A percentile compares a stretch with the other conserved stretches of the same genome.
phyloP scores from a whole-genome alignment of 805 yeast species.

The Maudiozyma turicensis region DNA sequence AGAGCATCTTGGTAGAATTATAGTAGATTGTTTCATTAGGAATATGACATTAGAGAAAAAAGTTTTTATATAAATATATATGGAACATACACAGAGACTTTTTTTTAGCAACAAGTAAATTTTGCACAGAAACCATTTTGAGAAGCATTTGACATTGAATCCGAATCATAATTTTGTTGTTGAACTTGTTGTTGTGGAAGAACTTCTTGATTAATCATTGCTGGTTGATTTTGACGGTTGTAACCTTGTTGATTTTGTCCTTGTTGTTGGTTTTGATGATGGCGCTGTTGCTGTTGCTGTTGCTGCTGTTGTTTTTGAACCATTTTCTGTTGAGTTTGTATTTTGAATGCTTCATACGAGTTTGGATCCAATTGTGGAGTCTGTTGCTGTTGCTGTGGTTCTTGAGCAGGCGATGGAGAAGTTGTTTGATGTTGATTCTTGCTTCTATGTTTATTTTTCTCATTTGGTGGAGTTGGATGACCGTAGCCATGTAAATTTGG shows the following conservation, averaged over 20 bases:
- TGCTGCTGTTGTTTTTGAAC: conserved; percentile 24
- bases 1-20: too few species aligned
- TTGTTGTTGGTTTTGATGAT: conserved; percentile 3
- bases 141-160: conserved; percentile 13
- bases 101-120: conserved; percentile 26
- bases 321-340: conserved; percentile 29
- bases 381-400: conserved; percentile 15
- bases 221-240: conserved; percentile 11
- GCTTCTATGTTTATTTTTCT: conserved; percentile 26
- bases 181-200: conserved; percentile 5
- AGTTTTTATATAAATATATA: not conserved
- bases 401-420: conserved; percentile 21
- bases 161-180: conserved; percentile 3
- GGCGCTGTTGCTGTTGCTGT: conserved; percentile 7
- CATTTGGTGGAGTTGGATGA: conserved; percentile 77
- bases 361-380: conserved; percentile 32
- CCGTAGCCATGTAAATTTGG: conserved; percentile 95
- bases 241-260: conserved; percentile 7
- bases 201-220: conserved; percentile 3
- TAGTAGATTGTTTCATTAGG: too few species aligned
- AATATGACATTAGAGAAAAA: not conserved
- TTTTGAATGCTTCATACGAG: conserved; percentile 31
- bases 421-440: conserved; percentile 7
- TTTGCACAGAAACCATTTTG: conserved; percentile 28
- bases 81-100: too few species aligned